Evolutionary conservation across 352 stramenopile genomes (phyloP), one percentile per base, ranked within the genome.

Genomic region (Globisporangium orthogonon): DNA sequence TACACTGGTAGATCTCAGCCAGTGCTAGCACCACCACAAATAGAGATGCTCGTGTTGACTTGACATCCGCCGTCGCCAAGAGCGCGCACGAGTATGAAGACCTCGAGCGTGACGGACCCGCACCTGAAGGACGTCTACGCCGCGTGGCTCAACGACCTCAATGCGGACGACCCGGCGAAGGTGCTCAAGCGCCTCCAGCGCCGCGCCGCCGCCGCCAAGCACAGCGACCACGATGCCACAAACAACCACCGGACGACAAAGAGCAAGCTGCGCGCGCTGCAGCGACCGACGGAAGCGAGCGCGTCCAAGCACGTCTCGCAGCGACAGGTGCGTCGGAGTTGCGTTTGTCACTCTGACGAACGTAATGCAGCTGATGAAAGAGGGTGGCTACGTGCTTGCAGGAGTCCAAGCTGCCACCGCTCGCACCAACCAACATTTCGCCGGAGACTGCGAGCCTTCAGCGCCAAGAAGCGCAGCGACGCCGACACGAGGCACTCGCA

Each of bases 211-310:
- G 28, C 44, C 30, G 17, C 33, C 33, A 54, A 61, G 30, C 29
- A 45, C 18, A 14, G 7, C 15, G 5, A 5, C 15, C 4, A 7
- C 3, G 5, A 4, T 31, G 43, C 9, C 23, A 55, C n/a, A 14
- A 56, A 31, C 39, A 50, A 33, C 10, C 41, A 5, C 17, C 28
- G 7, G 2, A 44, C 11, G 29, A 58, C 48, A 18, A 74, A 71
- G 39, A 72, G 67, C 37, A 78, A 70, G 18, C 47, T 62, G 2
- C 78, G 79, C 28, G 65, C 71, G 18, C 59, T 71, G n/a, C 66
- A 87, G 33, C 44, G 44, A 11, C 67, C 77, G 30, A 89, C 78
- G 0, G 55, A 73, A 45, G 70, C 76, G 13, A 89, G 78, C 33
- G 57, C 72, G 7, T 67, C 70, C 1, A 86, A 86, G 56, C 62